These are phyloP conservation scores for Phlebiopsis flavidoalba DNA, from an alignment of 768 basidiomycete species.

Conservation along the genomic window DNA sequence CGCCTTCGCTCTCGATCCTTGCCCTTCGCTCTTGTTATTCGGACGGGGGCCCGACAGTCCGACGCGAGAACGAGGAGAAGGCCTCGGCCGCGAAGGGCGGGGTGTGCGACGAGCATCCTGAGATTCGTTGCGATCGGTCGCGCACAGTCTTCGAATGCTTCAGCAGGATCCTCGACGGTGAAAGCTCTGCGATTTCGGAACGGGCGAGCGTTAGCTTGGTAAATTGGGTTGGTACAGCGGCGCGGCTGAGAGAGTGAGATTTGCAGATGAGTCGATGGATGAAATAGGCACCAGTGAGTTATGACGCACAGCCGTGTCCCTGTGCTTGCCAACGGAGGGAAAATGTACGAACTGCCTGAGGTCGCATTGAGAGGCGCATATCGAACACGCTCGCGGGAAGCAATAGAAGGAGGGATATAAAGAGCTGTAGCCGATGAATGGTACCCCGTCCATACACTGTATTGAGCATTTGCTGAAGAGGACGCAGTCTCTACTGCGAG, in stretches of 20 bases:
- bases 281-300: conserved; percentile 42
- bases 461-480: conserved; percentile 27
- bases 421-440: conserved; percentile 95
- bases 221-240: conserved; percentile 86
- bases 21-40: conserved; percentile 24
- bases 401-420: conserved; percentile 93
- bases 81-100: conserved; percentile 69
- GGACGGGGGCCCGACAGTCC: conserved; percentile 44
- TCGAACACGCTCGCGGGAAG: conserved; percentile 89
- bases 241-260: conserved; percentile 39
- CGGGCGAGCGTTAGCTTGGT: conserved; percentile 66
- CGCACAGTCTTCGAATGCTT: conserved; percentile 94
- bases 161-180: conserved; percentile 96
- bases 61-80: conserved; percentile 32
- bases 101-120: conserved; percentile 60
- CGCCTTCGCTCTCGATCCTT: conserved; percentile 31
- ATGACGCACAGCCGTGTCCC: conserved; percentile 58
- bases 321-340: conserved; percentile 85
- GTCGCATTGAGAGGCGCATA: too few relatives aligned
- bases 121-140: conserved; percentile 78
- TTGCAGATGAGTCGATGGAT: conserved; percentile 33
- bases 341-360: conserved; percentile 95
- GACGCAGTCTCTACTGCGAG: conserved; percentile 21
- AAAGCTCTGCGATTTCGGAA: conserved; percentile 78
- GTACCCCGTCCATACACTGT: too few relatives aligned